These are phyloP conservation scores for Candida caryicola DNA, from an alignment of 805 yeast genomes.

Conservation along the genomic window DNA sequence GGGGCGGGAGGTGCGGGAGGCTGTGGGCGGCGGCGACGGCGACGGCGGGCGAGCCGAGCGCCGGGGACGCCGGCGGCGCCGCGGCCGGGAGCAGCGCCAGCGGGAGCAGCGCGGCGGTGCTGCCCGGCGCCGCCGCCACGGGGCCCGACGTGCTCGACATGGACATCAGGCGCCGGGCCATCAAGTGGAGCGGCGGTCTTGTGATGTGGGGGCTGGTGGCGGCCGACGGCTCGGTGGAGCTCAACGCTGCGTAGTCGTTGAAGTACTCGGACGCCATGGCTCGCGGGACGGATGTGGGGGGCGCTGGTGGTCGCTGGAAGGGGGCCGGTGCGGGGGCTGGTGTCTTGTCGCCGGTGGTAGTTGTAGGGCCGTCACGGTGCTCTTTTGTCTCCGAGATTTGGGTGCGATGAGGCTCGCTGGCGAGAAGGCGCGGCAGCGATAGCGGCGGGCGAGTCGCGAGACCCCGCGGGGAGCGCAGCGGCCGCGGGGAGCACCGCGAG, in stretches of 20 bases:
- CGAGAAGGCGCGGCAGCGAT: too few relatives aligned
- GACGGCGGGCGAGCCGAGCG: neutral
- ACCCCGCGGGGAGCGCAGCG: too few relatives aligned
- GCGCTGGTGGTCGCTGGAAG: neutral
- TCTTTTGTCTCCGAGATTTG: neutral
- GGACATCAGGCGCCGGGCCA: constrained; percentile 32
- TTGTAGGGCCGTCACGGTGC: neutral
- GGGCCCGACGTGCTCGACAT: constrained; percentile 19
- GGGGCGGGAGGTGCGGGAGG: constrained; percentile 18
- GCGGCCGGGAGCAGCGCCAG: too few relatives aligned
- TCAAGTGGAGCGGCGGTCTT: constrained; percentile 13
- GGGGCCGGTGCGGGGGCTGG: neutral
- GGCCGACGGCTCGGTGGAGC: constrained; percentile 12
- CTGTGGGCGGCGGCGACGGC: constrained; percentile 3
- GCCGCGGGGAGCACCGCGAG: too few relatives aligned
- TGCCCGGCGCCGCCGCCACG: too few relatives aligned
- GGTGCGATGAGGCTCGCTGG: neutral
- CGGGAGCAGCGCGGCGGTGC: too few relatives aligned
- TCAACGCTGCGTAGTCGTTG: constrained; percentile 10
- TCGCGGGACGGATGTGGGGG: neutral
- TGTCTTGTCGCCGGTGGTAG: neutral
- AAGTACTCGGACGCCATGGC: constrained; percentile 7
- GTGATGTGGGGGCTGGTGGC: constrained; percentile 11
- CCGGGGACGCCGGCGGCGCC: neutral
- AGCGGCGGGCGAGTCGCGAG: too few relatives aligned